phyloP scores from a whole-genome alignment of 352 stramenopile species.

The Phytopythium delawarense region DNA sequence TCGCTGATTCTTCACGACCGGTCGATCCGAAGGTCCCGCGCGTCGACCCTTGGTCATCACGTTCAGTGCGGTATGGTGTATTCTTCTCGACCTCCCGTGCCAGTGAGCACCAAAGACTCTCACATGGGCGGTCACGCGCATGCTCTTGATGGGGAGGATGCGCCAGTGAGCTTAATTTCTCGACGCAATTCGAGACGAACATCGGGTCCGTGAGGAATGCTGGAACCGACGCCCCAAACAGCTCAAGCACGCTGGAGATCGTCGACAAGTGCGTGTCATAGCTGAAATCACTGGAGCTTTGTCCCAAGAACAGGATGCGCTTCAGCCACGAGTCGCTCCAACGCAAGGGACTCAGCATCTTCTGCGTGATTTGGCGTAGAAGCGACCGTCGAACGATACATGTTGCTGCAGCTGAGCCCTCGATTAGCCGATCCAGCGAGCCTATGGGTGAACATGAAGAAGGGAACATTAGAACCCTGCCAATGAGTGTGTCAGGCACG shows the following conservation, averaged over 20 bases:
- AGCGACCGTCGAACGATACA: conserved; percentile 23
- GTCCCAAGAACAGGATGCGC: conserved; percentile 27
- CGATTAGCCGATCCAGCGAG: conserved; percentile 30
- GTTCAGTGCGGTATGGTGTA: background rate
- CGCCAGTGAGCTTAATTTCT: conserved; percentile 26
- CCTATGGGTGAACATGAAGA: conserved; percentile 12
- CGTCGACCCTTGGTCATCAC: background rate
- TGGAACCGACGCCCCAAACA: conserved; percentile 1
- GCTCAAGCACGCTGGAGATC: conserved; percentile 17
- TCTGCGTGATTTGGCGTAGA: conserved; percentile 16
- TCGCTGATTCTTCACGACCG: conserved; percentile 3
- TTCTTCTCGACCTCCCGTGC: conserved; percentile 47
- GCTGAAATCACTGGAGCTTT: conserved; percentile 31
- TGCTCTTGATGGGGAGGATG: conserved; percentile 36
- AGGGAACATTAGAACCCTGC: background rate
- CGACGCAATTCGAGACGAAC: conserved; percentile 23
- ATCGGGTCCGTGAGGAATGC: conserved; percentile 18
- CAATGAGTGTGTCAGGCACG: background rate
- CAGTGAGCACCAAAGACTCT: conserved; percentile 57
- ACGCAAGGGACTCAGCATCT: conserved; percentile 26
- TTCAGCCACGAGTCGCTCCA: conserved; percentile 32
- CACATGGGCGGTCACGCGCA: conserved; percentile 35
- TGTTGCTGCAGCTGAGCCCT: conserved; percentile 22
- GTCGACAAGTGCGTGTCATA: conserved; percentile 31
- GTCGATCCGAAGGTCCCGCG: background rate